Conservation (phyloP, 2,329 filamentous ascomycete genomes). For the Curvularia spicifera region DNA sequence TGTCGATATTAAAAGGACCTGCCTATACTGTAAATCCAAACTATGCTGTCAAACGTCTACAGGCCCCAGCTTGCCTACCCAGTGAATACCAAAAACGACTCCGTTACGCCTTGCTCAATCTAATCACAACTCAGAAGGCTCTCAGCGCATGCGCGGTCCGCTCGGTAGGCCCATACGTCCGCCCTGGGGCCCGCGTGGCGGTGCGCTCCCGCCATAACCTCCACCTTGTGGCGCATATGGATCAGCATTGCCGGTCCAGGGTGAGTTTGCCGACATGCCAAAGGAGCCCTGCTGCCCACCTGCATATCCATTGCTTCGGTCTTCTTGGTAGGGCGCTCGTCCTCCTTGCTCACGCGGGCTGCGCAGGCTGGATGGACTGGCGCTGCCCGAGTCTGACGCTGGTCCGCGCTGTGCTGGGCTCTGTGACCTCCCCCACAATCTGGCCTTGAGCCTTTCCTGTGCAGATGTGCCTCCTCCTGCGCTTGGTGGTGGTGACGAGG, state of each 20-base stretch:
- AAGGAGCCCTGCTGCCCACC: slow-evolving; percentile 36
- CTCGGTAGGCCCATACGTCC: slow-evolving; percentile 48
- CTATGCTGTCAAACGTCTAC: slow-evolving; percentile 9
- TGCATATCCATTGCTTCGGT: slow-evolving; percentile 41
- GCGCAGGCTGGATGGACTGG: slow-evolving; percentile 22
- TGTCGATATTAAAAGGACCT: slow-evolving; percentile 11
- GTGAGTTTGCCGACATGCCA: slow-evolving; percentile 42
- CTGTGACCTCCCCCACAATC: slow-evolving; percentile 71
- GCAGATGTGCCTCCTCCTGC: slow-evolving; percentile 62
- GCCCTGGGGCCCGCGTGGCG: slow-evolving; percentile 36
- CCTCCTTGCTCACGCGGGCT: slow-evolving; percentile 23
- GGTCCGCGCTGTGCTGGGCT: slow-evolving; percentile 57
- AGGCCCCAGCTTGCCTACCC: slow-evolving; percentile 8
- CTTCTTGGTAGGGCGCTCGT: slow-evolving; percentile 43
- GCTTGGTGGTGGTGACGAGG: slow-evolving; percentile 50
- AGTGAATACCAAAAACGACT: slow-evolving; percentile 16
- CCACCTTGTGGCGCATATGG: slow-evolving; percentile 37
- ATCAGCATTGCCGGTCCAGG: slow-evolving; percentile 43
- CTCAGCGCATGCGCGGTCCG: slow-evolving; percentile 48
- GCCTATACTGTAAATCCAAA: slow-evolving; percentile 13
- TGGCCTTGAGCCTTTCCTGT: slow-evolving; percentile 81
- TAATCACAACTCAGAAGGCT: slow-evolving; percentile 5
- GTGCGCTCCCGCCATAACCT: slow-evolving; percentile 31
- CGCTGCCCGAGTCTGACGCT: slow-evolving; percentile 28
- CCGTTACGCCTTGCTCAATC: slow-evolving; percentile 30